These are phyloP conservation scores for Venturia asperata DNA, from an alignment of 2,329 filamentous ascomycete genomes.

Conservation along the genomic window DNA sequence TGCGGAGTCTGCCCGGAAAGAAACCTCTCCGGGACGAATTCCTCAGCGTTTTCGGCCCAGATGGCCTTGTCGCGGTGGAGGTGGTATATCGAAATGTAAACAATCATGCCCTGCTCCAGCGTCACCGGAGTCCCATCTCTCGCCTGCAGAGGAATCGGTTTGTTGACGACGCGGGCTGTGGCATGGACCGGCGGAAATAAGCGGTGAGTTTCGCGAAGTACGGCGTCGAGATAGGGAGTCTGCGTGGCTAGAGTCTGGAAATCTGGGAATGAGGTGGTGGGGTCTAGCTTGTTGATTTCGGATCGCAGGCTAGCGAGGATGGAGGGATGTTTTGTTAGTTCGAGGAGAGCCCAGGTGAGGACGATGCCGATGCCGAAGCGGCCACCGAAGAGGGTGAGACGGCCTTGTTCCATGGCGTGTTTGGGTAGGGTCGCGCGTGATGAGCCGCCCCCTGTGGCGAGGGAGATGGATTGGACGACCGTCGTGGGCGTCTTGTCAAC, in stretches of 20 bases:
- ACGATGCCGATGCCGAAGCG: conserved; percentile 5
- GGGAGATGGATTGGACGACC: not conserved
- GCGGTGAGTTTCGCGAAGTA: not conserved
- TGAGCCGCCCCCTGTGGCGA: not conserved
- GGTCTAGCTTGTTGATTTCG: not conserved
- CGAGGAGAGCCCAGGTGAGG: not conserved
- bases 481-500: not conserved
- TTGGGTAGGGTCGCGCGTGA: not conserved
- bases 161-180: not conserved
- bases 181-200: not conserved
- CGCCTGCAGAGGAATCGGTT: not conserved
- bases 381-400: not conserved
- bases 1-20: not conserved
- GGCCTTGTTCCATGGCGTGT: not conserved
- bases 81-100: not conserved
- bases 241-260: not conserved
- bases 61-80: not conserved
- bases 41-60: not conserved
- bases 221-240: not conserved
- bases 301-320: not conserved
- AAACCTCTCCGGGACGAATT: not conserved
- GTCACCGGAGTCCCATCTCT: not conserved
- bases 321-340: not conserved
- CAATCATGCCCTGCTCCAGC: not conserved
- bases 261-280: not conserved